These are phyloP conservation scores for Dipteronia sinensis DNA, from an alignment of 345 rosid species.

Conservation along the genomic window DNA sequence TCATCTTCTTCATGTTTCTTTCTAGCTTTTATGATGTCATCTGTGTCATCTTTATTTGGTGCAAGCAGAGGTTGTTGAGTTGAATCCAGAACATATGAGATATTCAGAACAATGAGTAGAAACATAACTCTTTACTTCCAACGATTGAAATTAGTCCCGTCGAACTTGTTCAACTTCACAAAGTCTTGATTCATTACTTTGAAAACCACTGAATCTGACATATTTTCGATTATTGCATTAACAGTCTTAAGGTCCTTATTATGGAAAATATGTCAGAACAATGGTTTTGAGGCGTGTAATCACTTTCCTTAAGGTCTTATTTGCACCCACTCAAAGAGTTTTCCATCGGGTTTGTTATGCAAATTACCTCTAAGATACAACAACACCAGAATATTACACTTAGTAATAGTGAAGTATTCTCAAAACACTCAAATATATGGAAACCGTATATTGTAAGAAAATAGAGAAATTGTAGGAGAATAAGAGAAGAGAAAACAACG, in stretches of 20 bases:
- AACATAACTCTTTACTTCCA: constrained; percentile 5
- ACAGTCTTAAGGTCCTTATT: neutral
- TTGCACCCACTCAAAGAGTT: too few relatives aligned
- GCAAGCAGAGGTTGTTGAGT: too few relatives aligned
- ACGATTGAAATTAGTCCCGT: neutral
- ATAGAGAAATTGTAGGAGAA: too few relatives aligned
- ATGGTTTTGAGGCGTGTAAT: neutral
- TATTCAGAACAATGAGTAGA: neutral
- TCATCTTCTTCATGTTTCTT: constrained; percentile 2
- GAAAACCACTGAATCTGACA: neutral
- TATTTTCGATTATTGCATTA: neutral
- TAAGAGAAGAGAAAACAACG: too few relatives aligned
- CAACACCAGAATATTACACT: too few relatives aligned
- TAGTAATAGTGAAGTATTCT: too few relatives aligned
- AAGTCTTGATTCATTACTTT: neutral
- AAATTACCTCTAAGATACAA: too few relatives aligned
- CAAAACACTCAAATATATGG: too few relatives aligned
- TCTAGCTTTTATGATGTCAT: neutral
- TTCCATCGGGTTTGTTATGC: too few relatives aligned
- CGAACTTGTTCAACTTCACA: neutral
- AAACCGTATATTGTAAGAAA: too few relatives aligned
- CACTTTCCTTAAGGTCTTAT: too few relatives aligned
- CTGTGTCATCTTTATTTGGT: neutral
- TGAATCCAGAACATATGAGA: neutral
- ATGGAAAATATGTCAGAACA: neutral